Evolutionary conservation across 306 rosid species (phyloP), one percentile per base, ranked within the genome.

Genomic region (Rosa chinensis): DNA sequence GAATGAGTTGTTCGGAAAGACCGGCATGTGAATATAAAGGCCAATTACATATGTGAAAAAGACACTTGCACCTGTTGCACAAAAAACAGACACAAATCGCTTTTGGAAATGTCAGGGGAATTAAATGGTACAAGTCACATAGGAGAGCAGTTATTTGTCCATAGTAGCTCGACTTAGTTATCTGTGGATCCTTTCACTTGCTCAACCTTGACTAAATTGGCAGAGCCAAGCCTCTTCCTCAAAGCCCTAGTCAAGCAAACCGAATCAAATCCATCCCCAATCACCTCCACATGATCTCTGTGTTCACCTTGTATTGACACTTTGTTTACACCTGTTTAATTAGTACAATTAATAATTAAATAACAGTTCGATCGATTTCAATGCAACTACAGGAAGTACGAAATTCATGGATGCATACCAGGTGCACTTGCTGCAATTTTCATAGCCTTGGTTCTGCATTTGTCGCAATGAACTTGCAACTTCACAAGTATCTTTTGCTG

Each of bases 401-500:
- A 8, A 47, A 53, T 18, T 5, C 8, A 6, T 56, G 28, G 12
- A 58, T 58, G 11, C 14, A 23, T 44, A 78, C 82, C 87, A 1
- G 42, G 13, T 53, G 73, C 80, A 10, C 1, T 48, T 9, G 83
- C 83, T 1, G 87, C 89, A 49, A 79, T 83, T 73, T 79, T 79
- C 76, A 88, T 39, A 81, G 84, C 86, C 75, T 81, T 81, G 47
- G 72, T 70, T 59, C 86, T 70, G 80, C 78, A 58, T 83, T 81
- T 85, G 5, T 79, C 81, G 37, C 63, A 23, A 63, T 37, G 23
- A 74, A 81, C 3, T 3, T 7, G 25, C 28, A 81, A 85, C 77
- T 74, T 79, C 32, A 88, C 66, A 3, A 79, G 64, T 8, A 83
- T 83, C 72, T 83, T 83, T 74, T 83, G 78, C 91, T 85, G 76